Conservation (phyloP, 352 stramenopile genomes). For the Aphanomyces euteiches region DNA sequence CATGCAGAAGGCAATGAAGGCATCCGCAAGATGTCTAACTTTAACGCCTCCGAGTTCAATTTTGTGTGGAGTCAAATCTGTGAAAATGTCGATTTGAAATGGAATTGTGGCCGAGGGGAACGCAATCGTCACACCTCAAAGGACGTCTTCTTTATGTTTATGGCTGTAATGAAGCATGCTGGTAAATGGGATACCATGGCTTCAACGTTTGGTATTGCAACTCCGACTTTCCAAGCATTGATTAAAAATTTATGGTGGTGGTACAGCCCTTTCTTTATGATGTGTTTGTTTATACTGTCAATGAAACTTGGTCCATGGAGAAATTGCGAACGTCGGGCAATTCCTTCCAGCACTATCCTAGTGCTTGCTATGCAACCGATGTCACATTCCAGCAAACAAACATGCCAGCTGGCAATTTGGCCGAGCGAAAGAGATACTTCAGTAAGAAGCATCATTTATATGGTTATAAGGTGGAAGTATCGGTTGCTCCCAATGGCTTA, state of each 20-base stretch:
- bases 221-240: slow-evolving; percentile 1
- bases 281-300: not conserved
- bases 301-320: not conserved
- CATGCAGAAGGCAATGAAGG: too few species aligned
- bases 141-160: slow-evolving; percentile 16
- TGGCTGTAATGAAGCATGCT: slow-evolving; percentile 3
- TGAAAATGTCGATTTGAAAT: slow-evolving; percentile 25
- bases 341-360: not conserved
- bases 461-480: slow-evolving; percentile 15
- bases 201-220: not conserved
- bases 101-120: not conserved
- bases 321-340: not conserved
- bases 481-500: not conserved
- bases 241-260: slow-evolving; percentile 7
- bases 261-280: slow-evolving; percentile 1
- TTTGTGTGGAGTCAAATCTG: slow-evolving; percentile 7
- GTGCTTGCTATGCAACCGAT: not conserved
- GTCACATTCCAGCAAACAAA: slow-evolving; percentile 14
- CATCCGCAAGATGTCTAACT: slow-evolving; percentile 18
- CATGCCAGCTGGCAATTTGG: not conserved
- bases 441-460: not conserved
- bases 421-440: not conserved
- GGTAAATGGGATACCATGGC: slow-evolving; percentile 1
- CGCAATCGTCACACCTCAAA: not conserved
- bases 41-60: slow-evolving; percentile 18